Base-by-base conservation (phyloP, 2,329 filamentous ascomycete species). In the Aspergillus alliaceus region DNA sequence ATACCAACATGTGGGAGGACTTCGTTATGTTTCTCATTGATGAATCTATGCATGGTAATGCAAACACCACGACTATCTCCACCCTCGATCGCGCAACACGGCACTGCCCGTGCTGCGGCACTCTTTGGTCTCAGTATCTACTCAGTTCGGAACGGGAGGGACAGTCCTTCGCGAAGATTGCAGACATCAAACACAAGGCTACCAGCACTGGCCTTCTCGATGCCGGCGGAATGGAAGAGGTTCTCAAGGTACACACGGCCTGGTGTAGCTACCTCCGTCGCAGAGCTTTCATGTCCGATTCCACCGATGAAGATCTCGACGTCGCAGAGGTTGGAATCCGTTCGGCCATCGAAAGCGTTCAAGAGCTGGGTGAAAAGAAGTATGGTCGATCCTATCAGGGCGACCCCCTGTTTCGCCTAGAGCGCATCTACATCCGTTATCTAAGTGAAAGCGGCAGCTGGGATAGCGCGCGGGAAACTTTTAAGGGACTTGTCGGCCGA, bases 261-360 rank as follows among this genome's bases (percentile, higher is more conserved):
- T 99, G 95, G 95, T 97, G 93, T 69, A 92, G 91, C 50, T 98
- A 93, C 66, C 82, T 99, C 20, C 91, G 93, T 64, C 89, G 95
- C 24, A 88, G 88, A 49, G 91, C 93, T 18, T 92, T 96, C 78
- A 81, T 86, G 55, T 82, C 86, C 1, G 85, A 86, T 58, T 86
- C 89, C 1, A 85, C 85, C 1, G 90, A 93, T 57, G 93, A 97
- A 70, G 90, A 93, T 53, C 82, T 90, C 31, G 93, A 97, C 69
- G 86, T 96, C 48, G 93, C 93, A 7, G 92, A 98, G 69, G 90
- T 96, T 40, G 93, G 92, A 11, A 87, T 99, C 58, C 85, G 87
- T 31, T 90, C 90, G 7, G 92, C 93, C 0, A 82, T 98, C 9
- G 91, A 96, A 72, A 90, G 92, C 63, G 90, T 96, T 27, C 85